Evolutionary conservation across 129 eudicot genomes (phyloP).

Genomic region (Mikania micrantha): DNA sequence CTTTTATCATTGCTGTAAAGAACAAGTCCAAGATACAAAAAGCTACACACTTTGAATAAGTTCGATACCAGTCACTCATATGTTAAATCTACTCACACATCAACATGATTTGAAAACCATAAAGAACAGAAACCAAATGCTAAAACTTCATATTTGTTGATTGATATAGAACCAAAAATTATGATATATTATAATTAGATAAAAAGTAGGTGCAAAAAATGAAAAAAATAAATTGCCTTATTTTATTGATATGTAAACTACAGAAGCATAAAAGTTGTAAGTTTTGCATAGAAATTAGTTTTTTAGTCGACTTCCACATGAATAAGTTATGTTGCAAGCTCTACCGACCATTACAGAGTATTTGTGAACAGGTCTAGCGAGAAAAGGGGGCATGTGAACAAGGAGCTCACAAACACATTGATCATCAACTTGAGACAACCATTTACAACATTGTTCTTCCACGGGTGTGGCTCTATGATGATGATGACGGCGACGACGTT

Average conservation of each 20-base stretch:
- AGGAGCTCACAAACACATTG: constrained; percentile 77
- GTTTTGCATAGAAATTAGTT: constrained; percentile 13
- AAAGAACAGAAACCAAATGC: constrained; percentile 10
- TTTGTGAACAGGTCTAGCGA: constrained; percentile 59
- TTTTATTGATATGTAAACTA: constrained; percentile 2
- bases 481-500: constrained; percentile 15
- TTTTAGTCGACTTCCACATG: constrained; percentile 51
- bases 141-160: background rate
- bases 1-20: constrained; percentile 20
- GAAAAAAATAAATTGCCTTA: background rate
- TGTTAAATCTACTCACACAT: constrained; percentile 26
- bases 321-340: constrained; percentile 48
- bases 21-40: constrained; percentile 34
- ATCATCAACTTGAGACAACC: constrained; percentile 58
- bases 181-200: background rate
- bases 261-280: constrained; percentile 14
- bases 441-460: constrained; percentile 66
- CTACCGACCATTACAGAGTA: constrained; percentile 45
- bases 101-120: constrained; percentile 11
- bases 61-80: constrained; percentile 26
- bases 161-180: background rate
- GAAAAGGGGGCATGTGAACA: constrained; percentile 63
- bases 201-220: constrained; percentile 1
- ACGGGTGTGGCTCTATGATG: constrained; percentile 23
- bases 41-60: constrained; percentile 26